phyloP scores from a whole-genome alignment of 1,284 basidiomycete species.

The Ustilago shanxiensis region DNA sequence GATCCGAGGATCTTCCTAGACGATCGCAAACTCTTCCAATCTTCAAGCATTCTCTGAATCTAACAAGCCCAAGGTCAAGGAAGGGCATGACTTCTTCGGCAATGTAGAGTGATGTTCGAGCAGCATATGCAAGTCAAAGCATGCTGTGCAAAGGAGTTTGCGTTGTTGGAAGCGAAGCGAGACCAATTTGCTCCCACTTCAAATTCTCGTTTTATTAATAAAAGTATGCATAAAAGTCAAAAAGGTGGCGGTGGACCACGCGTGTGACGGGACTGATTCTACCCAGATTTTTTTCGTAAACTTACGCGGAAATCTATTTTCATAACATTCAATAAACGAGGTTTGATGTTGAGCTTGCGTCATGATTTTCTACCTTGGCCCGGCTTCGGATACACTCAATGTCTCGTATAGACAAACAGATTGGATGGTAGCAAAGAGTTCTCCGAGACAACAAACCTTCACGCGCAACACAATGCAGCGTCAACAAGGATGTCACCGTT shows the following conservation, averaged over 20 bases:
- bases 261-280: background rate
- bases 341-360: background rate
- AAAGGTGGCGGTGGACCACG: background rate
- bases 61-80: background rate
- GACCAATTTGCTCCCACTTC: background rate
- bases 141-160: conserved; percentile 6
- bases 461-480: background rate
- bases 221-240: background rate
- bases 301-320: background rate
- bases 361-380: background rate
- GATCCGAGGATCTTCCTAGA: conserved; percentile 3
- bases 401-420: background rate
- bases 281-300: background rate
- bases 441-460: conserved; percentile 2
- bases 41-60: background rate
- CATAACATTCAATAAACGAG: too few species aligned
- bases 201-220: background rate
- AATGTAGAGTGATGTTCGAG: background rate
- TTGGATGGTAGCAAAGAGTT: too few species aligned
- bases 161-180: background rate
- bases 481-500: too few species aligned
- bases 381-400: conserved; percentile 3
- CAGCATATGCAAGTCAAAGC: background rate
- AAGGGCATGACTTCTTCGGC: background rate
- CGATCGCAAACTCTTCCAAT: background rate